Conservation (phyloP, 805 yeast species). For the Yueomyces sinensis region DNA sequence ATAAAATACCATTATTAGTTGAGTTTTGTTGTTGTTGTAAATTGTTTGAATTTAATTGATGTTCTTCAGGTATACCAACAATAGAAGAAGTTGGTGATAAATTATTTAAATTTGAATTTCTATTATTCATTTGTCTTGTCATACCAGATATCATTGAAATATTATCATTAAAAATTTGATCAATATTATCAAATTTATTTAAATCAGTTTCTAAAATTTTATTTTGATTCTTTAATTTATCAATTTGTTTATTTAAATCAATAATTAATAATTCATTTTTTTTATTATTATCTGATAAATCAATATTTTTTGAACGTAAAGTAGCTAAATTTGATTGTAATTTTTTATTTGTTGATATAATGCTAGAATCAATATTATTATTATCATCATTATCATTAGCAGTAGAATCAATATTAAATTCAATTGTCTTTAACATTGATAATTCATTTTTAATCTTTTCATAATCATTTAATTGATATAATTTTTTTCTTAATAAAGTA, state of each 20-base stretch:
- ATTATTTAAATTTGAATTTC: conserved; percentile 17
- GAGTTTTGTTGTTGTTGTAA: neutral
- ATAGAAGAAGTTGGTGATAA: conserved; percentile 42
- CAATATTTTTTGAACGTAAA: conserved; percentile 45
- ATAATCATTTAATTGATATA: conserved; percentile 50
- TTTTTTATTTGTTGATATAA: conserved; percentile 58
- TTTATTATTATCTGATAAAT: conserved; percentile 28
- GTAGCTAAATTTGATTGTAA: conserved; percentile 59
- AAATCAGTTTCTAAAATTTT: conserved; percentile 64
- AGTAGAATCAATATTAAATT: conserved; percentile 43
- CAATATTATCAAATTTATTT: conserved; percentile 38
- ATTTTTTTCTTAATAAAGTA: conserved; percentile 33
- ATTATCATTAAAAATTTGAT: conserved; percentile 30
- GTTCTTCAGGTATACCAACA: conserved; percentile 31
- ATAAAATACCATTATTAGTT: conserved; percentile 44
- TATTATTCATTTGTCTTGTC: conserved; percentile 26
- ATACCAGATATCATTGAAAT: conserved; percentile 57
- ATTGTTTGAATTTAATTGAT: conserved; percentile 8
- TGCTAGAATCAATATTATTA: conserved; percentile 38
- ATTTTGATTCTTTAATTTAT: conserved; percentile 34
- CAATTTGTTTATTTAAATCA: conserved; percentile 26
- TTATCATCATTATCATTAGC: conserved; percentile 19
- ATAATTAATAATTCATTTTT: conserved; percentile 28
- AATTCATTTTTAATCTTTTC: conserved; percentile 72
- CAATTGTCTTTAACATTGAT: conserved; percentile 56